These are phyloP conservation scores for Rauvolfia tetraphylla DNA, from an alignment of 257 asterid genomes.

Conservation along the genomic window DNA sequence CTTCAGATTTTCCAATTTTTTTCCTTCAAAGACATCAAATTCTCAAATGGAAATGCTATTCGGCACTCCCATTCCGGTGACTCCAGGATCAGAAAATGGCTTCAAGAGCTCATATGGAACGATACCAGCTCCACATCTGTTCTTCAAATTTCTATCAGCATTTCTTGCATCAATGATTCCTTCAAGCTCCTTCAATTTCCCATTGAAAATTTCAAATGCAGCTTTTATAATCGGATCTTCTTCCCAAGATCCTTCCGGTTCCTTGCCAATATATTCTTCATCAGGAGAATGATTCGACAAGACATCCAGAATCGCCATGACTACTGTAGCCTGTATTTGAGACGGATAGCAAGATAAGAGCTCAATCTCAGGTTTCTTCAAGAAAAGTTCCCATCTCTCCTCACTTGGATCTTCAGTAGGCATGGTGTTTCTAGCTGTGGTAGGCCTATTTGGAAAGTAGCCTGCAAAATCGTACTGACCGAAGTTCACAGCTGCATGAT, in stretches of 20 bases:
- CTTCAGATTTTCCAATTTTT: not conserved
- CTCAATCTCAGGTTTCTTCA: slow-evolving; percentile 55
- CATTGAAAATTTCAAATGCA: slow-evolving; percentile 49
- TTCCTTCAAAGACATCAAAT: not conserved
- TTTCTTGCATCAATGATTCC: slow-evolving; percentile 63
- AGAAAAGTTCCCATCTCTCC: slow-evolving; percentile 33
- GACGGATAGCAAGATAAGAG: slow-evolving; percentile 56
- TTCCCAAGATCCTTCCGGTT: slow-evolving; percentile 40
- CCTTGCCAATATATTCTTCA: slow-evolving; percentile 64
- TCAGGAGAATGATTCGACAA: slow-evolving; percentile 77
- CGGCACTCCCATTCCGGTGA: slow-evolving; percentile 74
- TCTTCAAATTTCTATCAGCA: slow-evolving; percentile 27
- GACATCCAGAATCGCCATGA: slow-evolving; percentile 57
- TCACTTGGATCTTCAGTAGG: slow-evolving; percentile 58
- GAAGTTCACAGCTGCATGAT: slow-evolving; percentile 82
- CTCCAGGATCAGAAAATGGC: slow-evolving; percentile 66
- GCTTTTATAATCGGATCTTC: slow-evolving; percentile 35
- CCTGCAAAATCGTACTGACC: slow-evolving; percentile 68
- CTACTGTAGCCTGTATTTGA: slow-evolving; percentile 48
- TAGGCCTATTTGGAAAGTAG: slow-evolving; percentile 71
- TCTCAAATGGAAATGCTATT: slow-evolving; percentile 71
- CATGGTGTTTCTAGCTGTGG: slow-evolving; percentile 52
- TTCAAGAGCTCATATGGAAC: slow-evolving; percentile 66
- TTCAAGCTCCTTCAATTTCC: slow-evolving; percentile 54
- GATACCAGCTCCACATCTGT: slow-evolving; percentile 74